These are phyloP conservation scores for Blastocystis sp. DNA, from an alignment of 352 stramenopile species.

Conservation along the genomic window DNA sequence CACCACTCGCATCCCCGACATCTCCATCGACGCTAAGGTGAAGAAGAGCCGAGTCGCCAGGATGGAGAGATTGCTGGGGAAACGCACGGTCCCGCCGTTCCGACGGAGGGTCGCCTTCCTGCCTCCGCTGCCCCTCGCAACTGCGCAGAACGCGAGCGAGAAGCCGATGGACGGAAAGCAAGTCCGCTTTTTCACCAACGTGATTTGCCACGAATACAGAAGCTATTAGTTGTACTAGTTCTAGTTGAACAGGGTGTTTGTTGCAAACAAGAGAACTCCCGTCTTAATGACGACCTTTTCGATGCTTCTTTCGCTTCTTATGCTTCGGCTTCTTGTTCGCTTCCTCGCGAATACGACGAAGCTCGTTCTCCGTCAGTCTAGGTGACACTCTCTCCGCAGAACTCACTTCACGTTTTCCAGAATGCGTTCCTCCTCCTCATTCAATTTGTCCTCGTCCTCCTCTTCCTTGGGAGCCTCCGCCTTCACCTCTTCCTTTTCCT, in stretches of 20 bases:
- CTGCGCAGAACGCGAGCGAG: neutral
- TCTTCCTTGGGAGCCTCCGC: neutral
- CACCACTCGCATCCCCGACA: no score
- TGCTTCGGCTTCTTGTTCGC: neutral
- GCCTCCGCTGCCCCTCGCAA: conserved; percentile 18
- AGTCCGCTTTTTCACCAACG: conserved; percentile 40
- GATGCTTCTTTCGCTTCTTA: neutral
- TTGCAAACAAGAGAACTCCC: no score
- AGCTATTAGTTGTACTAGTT: conserved; percentile 49
- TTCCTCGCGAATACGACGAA: conserved; percentile 6
- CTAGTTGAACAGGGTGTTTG: neutral
- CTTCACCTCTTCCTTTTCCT: neutral
- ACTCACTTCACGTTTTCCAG: conserved; percentile 5
- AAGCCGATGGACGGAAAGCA: neutral
- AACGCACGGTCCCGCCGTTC: neutral
- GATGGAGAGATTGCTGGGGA: neutral
- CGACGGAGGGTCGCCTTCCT: neutral
- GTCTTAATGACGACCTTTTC: neutral
- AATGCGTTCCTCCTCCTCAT: conserved; percentile 27
- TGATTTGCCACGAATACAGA: conserved; percentile 46
- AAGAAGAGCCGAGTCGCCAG: neutral
- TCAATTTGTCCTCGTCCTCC: conserved; percentile 2
- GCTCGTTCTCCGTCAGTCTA: conserved; percentile 30
- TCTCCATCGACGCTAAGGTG: no score
- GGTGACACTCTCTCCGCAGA: neutral